Conservation (phyloP, 805 yeast species). For the Priceomyces medius region DNA sequence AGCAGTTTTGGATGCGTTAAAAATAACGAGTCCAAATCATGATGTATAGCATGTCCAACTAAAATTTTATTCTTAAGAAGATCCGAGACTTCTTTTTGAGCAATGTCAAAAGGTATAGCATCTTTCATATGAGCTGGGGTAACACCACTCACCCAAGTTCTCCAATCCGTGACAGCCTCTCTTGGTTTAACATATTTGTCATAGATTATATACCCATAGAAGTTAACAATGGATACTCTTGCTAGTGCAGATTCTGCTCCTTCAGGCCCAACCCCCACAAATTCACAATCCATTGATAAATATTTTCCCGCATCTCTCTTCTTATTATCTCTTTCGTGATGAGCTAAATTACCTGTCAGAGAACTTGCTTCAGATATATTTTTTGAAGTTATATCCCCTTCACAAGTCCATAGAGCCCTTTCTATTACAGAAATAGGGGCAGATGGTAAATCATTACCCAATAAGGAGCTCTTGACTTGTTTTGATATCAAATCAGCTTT, state of each 20-base stretch:
- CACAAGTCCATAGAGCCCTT: constrained; percentile 25
- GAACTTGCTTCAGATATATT: constrained; percentile 11
- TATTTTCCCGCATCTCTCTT: constrained; percentile 63
- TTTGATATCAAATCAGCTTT: constrained; percentile 4
- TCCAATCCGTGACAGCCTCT: constrained; percentile 81
- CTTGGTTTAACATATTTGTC: constrained; percentile 77
- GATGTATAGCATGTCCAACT: constrained; percentile 83
- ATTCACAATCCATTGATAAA: constrained; percentile 88
- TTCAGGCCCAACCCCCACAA: constrained; percentile 84
- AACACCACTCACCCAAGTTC: constrained; percentile 91
- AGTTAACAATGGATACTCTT: constrained; percentile 84
- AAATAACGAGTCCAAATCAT: constrained; percentile 69
- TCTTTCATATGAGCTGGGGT: constrained; percentile 63
- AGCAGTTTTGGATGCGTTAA: constrained; percentile 63
- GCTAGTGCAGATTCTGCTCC: constrained; percentile 75
- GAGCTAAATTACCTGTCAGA: constrained; percentile 3
- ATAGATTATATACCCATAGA: constrained; percentile 65
- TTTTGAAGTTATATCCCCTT: constrained; percentile 17
- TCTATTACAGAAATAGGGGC: constrained; percentile 11
- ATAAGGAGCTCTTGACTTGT: not conserved
- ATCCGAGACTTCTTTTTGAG: constrained; percentile 56
- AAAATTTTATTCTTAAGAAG: constrained; percentile 56
- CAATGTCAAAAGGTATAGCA: constrained; percentile 67
- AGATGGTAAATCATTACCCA: not conserved
- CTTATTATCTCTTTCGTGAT: constrained; percentile 15